Conservation (phyloP, 805 yeast species). For the Teunomyces stri region DNA sequence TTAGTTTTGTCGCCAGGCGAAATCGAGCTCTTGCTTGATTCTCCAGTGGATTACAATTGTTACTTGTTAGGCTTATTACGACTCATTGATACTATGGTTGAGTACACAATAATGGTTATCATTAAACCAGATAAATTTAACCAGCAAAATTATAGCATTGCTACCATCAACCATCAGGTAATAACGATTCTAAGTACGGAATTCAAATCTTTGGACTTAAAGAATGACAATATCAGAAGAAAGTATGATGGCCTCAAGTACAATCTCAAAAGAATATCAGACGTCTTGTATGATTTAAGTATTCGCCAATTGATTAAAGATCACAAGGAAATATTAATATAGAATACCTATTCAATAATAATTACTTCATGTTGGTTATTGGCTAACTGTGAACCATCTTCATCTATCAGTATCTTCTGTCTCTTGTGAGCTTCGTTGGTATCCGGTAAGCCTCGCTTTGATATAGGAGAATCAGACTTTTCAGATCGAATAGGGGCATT, state of each 20-base stretch:
- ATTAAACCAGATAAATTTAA: constrained; percentile 15
- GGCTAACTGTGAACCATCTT: not conserved
- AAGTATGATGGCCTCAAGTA: constrained; percentile 30
- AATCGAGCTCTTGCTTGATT: constrained; percentile 10
- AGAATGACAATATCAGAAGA: constrained; percentile 26
- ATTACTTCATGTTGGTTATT: not conserved
- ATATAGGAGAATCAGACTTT: too few species aligned
- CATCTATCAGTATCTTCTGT: not conserved
- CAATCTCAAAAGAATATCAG: constrained; percentile 24
- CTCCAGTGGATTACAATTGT: constrained; percentile 17
- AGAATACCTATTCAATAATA: not conserved
- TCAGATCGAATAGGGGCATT: too few species aligned
- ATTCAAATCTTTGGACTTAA: constrained; percentile 27
- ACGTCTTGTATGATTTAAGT: constrained; percentile 24
- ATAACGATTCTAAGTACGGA: constrained; percentile 23
- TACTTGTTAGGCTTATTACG: constrained; percentile 22
- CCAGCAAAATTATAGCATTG: constrained; percentile 15
- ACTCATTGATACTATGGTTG: constrained; percentile 21
- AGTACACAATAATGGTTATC: constrained; percentile 22
- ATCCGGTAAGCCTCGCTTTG: not conserved
- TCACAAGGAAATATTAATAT: not conserved
- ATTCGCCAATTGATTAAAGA: constrained; percentile 9
- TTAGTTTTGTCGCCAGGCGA: constrained; percentile 20
- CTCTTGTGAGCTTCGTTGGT: constrained; percentile 6
- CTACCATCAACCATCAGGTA: constrained; percentile 20